Evolutionary conservation across 805 yeast genomes (phyloP), one percentile per base, ranked within the genome.

Genomic region (Suhomyces sp.): DNA sequence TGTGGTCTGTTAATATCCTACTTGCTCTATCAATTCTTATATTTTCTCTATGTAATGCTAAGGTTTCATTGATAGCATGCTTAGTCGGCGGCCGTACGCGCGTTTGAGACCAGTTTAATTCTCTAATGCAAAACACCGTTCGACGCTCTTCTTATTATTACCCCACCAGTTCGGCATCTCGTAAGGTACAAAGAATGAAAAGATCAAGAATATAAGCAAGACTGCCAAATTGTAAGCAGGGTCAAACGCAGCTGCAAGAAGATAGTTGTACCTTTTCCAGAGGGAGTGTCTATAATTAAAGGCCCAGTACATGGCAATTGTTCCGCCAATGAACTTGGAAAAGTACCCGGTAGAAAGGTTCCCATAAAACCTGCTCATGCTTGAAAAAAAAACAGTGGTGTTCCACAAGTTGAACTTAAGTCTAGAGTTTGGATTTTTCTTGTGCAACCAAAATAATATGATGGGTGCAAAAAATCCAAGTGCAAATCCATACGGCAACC

Each of bases 231-330:
- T 79, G 62, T 72, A 77, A 4, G 82, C 83, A 0, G 82, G 77
- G 54, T 79, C 83, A 55, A 77, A 70, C 0, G 82, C 82, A 2
- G 83, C 83, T 1, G 83, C 83, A 24, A 77, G 57, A 12, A 78
- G 71, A 60, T 78, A 79, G 51, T 79, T 79, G 60, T 70, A 79
- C 52, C 61, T 67, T 57, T 70, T 72, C 75, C 82, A 79, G 23
- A 71, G 46, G 2, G 57, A 53, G 52, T 73, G 75, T 44, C 64
- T 70, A 57, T 73, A 77, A 29, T 71, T 67, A 58, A 59, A 75
- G 12, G 72, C 66, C 61, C 75, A 79, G 61, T 67, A 74, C 81
- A 78, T 79, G 19, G 81, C 71, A 46, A 71, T 64, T 0, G 82
- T 73, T 7, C 82, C 83, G 0, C 80, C 71, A n/a, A 79, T 57